A percentile compares a stretch with the other conserved stretches of the same genome.
These are phyloP conservation scores for Colletotrichum spaethianum DNA, from an alignment of 2,329 filamentous ascomycete genomes.

Conservation along the genomic window DNA sequence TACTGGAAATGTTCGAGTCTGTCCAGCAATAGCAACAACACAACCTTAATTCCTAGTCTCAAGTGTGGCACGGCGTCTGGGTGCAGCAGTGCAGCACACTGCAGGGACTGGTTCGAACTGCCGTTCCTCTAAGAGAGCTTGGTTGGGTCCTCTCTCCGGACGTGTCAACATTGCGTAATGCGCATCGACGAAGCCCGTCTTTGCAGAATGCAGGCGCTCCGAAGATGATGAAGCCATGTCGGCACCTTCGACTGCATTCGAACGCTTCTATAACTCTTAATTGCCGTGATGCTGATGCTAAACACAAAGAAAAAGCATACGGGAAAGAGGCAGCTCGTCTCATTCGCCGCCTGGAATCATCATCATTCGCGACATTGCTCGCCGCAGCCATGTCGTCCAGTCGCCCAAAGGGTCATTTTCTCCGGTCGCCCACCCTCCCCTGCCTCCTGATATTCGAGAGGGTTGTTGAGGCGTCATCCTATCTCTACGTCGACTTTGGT, in stretches of 20 bases:
- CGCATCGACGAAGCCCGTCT: not conserved
- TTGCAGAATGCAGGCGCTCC: not conserved
- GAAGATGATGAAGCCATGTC: slow-evolving; percentile 24
- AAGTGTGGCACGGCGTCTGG: slow-evolving; percentile 1
- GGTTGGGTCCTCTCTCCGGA: not conserved
- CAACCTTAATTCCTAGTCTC: slow-evolving; percentile 16
- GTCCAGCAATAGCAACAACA: not conserved
- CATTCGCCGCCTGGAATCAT: slow-evolving; percentile 14
- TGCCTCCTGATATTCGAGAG: not conserved
- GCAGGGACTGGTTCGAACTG: slow-evolving; percentile 8
- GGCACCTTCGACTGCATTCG: slow-evolving; percentile 14
- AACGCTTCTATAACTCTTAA: slow-evolving; percentile 17
- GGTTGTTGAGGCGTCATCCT: slow-evolving; percentile 24
- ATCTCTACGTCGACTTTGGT: not conserved
- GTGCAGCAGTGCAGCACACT: slow-evolving; percentile 4
- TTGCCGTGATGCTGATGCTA: slow-evolving; percentile 10
- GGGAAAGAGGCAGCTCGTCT: not conserved
- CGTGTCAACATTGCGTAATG: not conserved
- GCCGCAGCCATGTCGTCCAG: not conserved
- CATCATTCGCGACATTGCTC: slow-evolving; percentile 33
- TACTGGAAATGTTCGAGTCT: slow-evolving; percentile 1
- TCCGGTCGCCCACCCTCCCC: slow-evolving; percentile 20
- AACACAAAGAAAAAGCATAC: not conserved
- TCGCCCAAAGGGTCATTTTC: slow-evolving; percentile 13
- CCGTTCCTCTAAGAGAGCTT: not conserved